These are phyloP conservation scores for Zasmidium angulare DNA, from an alignment of 2,329 filamentous ascomycete genomes.

Conservation along the genomic window DNA sequence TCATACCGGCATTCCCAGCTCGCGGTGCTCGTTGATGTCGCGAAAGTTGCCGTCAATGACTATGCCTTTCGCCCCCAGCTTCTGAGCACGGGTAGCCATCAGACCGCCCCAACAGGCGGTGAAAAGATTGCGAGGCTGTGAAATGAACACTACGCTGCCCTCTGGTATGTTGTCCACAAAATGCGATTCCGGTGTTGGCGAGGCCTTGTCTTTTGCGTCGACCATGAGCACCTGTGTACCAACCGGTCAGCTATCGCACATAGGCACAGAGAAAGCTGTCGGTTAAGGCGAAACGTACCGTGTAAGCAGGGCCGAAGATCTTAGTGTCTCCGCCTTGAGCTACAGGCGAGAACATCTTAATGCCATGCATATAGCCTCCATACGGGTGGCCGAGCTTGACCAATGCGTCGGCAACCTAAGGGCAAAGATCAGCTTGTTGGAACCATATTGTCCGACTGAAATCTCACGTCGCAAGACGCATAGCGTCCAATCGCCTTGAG, in stretches of 20 bases:
- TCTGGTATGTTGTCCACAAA: slow-evolving; percentile 39
- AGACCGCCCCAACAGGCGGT: slow-evolving; percentile 42
- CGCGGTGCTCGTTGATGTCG: neutral
- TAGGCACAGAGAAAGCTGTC: neutral
- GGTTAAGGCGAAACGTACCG: slow-evolving; percentile 18
- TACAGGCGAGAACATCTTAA: slow-evolving; percentile 54
- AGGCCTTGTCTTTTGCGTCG: slow-evolving; percentile 31
- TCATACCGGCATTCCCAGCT: slow-evolving; percentile 11
- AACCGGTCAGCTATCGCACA: neutral
- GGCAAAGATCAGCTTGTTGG: neutral
- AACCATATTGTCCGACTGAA: neutral
- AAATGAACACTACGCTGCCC: slow-evolving; percentile 39
- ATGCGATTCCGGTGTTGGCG: slow-evolving; percentile 35
- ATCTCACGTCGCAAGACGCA: slow-evolving; percentile 2
- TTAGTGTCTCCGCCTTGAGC: slow-evolving; percentile 47
- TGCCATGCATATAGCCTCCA: slow-evolving; percentile 53
- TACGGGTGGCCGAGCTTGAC: slow-evolving; percentile 43
- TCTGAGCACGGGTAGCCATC: slow-evolving; percentile 32
- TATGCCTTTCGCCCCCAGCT: slow-evolving; percentile 38
- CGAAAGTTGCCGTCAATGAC: slow-evolving; percentile 41
- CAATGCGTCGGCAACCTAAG: slow-evolving; percentile 47
- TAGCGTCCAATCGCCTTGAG: neutral
- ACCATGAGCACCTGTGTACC: slow-evolving; percentile 31
- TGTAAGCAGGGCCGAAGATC: slow-evolving; percentile 56
- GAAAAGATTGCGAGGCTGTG: slow-evolving; percentile 35